Conservation (phyloP, 345 rosid species). For the Corymbia maculata region DNA sequence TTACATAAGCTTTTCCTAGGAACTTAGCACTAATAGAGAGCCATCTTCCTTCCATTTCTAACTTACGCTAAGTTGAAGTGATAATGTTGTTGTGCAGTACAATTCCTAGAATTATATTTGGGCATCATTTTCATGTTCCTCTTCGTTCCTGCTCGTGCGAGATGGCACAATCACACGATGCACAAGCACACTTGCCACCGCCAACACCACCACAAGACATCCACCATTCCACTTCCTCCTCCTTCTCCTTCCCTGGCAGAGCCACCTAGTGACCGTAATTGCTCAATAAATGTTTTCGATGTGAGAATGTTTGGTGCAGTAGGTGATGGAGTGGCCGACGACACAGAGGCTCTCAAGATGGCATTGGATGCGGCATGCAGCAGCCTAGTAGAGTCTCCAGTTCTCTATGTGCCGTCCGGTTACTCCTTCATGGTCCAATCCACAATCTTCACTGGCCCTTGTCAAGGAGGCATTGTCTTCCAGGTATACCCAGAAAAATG, state of each 20-base stretch:
- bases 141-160: background rate
- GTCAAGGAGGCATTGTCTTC: constrained; percentile 41
- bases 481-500: constrained; percentile 37
- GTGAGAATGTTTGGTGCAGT: constrained; percentile 63
- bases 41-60: background rate
- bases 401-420: constrained; percentile 48
- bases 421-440: constrained; percentile 74
- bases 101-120: background rate
- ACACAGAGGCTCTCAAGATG: constrained; percentile 69
- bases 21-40: background rate
- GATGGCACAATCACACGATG: background rate
- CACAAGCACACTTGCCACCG: background rate
- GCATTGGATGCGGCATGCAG: constrained; percentile 74
- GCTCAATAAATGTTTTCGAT: constrained; percentile 21
- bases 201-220: background rate
- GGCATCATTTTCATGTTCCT: background rate
- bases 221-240: background rate
- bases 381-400: background rate
- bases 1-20: background rate
- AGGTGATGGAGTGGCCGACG: constrained; percentile 66
- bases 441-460: constrained; percentile 89
- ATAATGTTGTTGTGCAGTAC: background rate
- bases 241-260: background rate
- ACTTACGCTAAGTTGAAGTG: background rate
- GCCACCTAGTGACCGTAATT: background rate